Base-by-base conservation (phyloP, 2,329 filamentous ascomycete genomes). In the Cladosporium oxysporum region DNA sequence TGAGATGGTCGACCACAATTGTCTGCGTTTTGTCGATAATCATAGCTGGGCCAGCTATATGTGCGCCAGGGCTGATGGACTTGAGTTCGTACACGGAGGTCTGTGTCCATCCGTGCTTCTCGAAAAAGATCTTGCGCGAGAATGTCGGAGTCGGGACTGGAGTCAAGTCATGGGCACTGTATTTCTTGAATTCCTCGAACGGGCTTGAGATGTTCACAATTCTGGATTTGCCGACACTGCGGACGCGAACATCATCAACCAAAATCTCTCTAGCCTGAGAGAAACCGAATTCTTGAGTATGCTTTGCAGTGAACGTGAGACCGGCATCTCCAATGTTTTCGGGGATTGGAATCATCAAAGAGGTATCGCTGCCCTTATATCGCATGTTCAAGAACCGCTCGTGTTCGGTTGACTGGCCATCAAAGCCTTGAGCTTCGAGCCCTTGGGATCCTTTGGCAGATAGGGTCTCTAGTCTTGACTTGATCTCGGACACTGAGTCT, bases 121-220 rank as follows among this genome's bases (percentile, higher is more conserved):
- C 91, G 70, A 96, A 97, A 77, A 93, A 97, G 0, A 96, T 91
- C 59, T 88, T 81, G 1, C 87, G 85, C 3, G 79, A 61, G 28
- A 62, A 62, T 35, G 47, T 66, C 33, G 53, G 53, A 12, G 49
- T 68, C 84, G 79, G 33, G 91, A 85, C 82, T 91, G 94, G 57
- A 1, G 84, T 82, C 64, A 83, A 84, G 59, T 92, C 82, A 3
- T 86, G 84, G 71, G 87, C 88, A 6, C 95, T 81, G 74, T 95
- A 91, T 73, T 91, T 84, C 68, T 94, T 91, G 5, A 93, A 89
- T 1, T 90, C 92, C 79, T 90, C 88, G 65, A 91, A 90, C 44
- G 88, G 80, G 63, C 89, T 88, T 57, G 89, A 84, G 76, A 92
- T 63, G 57, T 57, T 67, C 59, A 62, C 2, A 10, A 62, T 49